Base-by-base conservation (phyloP, 1,284 basidiomycete genomes). In the Agroathelia rolfsii region DNA sequence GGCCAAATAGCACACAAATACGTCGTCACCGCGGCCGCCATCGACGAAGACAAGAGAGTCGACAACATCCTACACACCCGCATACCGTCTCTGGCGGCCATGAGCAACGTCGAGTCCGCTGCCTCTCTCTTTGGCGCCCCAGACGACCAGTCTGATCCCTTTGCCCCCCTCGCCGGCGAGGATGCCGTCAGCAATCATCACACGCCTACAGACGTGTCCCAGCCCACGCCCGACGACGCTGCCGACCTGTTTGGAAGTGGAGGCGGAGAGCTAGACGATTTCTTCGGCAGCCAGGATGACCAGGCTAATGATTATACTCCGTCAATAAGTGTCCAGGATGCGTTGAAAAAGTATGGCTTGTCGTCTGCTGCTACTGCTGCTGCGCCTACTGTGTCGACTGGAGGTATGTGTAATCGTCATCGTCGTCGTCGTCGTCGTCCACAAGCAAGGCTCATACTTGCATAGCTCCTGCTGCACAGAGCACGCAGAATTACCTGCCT, bases 101-200 rank as follows among this genome's bases (percentile, higher is more conserved):
- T 79, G 75, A 68, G 62, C 52, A 60, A 66, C 37, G 71, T 77
- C 37, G 80, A 83, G 63, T 73, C 79, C 45, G 83, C 82, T 30
- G 78, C 82, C 35, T 73, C 78, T 37, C 73, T 85, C 27, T 86
- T 86, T 59, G 77, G 73, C 34, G 56, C 68, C 27, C 67, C 72
- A 16, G 61, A 41, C 28, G 67, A 82, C 50, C 48, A 69, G 35
- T 62, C 66, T 22, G 80, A 83, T 58, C 72, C 72, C 26, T 84
- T 84, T 56, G 67, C 76, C 38, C 58, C 65, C 36, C 63, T 78
- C 38, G 76, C 72, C 25, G 56, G 51, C 42, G 42, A 51, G 38
- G 53, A 56, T 35, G 48, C 45, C 35, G n/a, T 28, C 36, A 34
- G 39, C 25, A 24, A 36, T 28, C 15, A 28, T 25, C 19, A 30